Conservation (phyloP, 768 basidiomycete genomes). For the Atractiella rhizophila region DNA sequence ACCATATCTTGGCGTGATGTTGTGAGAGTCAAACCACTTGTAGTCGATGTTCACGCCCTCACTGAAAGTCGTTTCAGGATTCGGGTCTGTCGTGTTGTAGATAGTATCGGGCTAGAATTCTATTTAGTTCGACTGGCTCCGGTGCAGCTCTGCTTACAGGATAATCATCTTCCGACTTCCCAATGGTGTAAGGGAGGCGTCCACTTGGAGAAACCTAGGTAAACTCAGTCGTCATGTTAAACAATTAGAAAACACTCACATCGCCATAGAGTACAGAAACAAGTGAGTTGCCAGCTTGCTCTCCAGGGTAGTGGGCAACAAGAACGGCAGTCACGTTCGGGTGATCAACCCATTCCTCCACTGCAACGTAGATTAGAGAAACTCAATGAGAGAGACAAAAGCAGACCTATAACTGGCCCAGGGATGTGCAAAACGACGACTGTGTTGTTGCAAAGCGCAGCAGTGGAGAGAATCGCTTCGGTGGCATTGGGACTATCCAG, state of each 20-base stretch:
- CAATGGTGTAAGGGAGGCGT: slow-evolving; percentile 21
- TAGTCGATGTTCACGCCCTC: slow-evolving; percentile 18
- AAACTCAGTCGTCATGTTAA: slow-evolving; percentile 19
- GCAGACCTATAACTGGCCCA: too few species aligned
- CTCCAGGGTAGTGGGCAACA: slow-evolving; percentile 5
- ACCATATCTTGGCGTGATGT: slow-evolving; percentile 19
- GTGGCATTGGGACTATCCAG: slow-evolving; percentile 2
- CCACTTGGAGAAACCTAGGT: neutral
- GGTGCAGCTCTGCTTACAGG: slow-evolving; percentile 15
- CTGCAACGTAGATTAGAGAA: neutral
- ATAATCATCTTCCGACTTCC: slow-evolving; percentile 17
- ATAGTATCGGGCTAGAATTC: neutral
- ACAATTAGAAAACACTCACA: slow-evolving; percentile 34
- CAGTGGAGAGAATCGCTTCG: slow-evolving; percentile 3
- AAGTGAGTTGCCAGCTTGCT: slow-evolving; percentile 17
- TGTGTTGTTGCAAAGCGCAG: slow-evolving; percentile 2
- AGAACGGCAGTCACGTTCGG: slow-evolving; percentile 17
- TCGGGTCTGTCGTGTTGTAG: slow-evolving; percentile 13
- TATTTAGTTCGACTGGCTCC: neutral
- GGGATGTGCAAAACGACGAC: slow-evolving; percentile 8
- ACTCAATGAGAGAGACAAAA: neutral
- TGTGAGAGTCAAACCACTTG: slow-evolving; percentile 21
- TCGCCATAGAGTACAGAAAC: slow-evolving; percentile 32
- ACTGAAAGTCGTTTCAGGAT: slow-evolving; percentile 17
- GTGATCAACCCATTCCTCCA: slow-evolving; percentile 9